A percentile compares a stretch with the other conserved stretches of the same genome.
These are phyloP conservation scores for Skeletonema tropicum DNA, from an alignment of 108 stramenopile species.

Conservation along the genomic window DNA sequence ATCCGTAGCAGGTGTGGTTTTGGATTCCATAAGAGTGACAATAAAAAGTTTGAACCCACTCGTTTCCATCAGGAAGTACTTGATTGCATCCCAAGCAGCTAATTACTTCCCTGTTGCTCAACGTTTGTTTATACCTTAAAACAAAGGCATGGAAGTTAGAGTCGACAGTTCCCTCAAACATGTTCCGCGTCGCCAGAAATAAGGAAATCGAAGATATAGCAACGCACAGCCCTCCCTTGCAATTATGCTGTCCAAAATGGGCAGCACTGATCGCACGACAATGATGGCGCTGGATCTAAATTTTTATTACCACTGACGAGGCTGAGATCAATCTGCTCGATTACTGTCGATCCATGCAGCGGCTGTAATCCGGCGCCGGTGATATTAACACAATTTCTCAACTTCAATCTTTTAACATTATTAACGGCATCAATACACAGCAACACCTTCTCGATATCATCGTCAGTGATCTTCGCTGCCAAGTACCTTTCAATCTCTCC, in stretches of 20 bases:
- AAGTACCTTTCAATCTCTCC: conserved; percentile 9
- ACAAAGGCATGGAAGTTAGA: too few relatives aligned
- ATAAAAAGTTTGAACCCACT: too few relatives aligned
- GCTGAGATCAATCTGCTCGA: conserved; percentile 23
- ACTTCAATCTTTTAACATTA: conserved; percentile 11
- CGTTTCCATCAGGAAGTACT: too few relatives aligned
- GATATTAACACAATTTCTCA: conserved; percentile 7
- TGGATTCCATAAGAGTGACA: too few relatives aligned
- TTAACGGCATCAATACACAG: conserved; percentile 16
- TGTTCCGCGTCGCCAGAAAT: background rate
- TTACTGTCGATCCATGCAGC: background rate
- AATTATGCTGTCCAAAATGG: conserved; percentile 9
- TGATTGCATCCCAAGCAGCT: too few relatives aligned
- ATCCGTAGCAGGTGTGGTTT: too few relatives aligned
- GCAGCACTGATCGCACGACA: background rate
- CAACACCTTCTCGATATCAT: conserved; percentile 3
- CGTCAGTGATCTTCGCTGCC: background rate
- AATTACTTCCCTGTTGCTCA: too few relatives aligned
- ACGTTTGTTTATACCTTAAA: too few relatives aligned
- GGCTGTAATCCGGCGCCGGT: conserved; percentile 18
- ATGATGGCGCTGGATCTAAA: background rate
- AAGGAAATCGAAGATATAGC: conserved; percentile 2
- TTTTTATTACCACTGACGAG: too few relatives aligned
- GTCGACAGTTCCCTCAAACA: too few relatives aligned
- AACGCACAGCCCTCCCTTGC: background rate